Percentiles rank a stretch among this genome's conserved stretches.
These are phyloP conservation scores for Lithohypha guttulata DNA, from an alignment of 2,329 filamentous ascomycete species.

Conservation along the genomic window DNA sequence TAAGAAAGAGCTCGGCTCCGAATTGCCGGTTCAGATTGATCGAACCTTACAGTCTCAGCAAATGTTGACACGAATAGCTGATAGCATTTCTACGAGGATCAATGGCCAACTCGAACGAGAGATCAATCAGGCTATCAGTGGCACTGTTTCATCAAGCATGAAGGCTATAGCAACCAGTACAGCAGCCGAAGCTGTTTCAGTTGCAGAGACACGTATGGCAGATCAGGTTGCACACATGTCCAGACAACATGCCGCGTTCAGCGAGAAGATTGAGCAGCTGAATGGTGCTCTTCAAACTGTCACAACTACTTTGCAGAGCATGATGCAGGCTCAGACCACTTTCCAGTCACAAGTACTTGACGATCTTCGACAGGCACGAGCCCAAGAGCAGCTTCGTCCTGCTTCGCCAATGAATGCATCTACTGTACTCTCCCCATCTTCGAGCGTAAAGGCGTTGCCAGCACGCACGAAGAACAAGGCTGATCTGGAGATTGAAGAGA, in stretches of 20 bases:
- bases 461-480: constrained; percentile 24
- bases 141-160: constrained; percentile 56
- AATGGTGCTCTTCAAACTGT: constrained; percentile 41
- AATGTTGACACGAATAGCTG: constrained; percentile 59
- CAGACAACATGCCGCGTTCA: constrained; percentile 18
- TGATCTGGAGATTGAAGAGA: constrained; percentile 33
- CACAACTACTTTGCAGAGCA: constrained; percentile 42
- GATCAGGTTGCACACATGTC: constrained; percentile 44
- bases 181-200: constrained; percentile 55
- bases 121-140: constrained; percentile 50
- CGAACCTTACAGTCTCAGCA: constrained; percentile 64
- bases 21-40: constrained; percentile 56
- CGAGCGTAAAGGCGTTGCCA: constrained; percentile 18
- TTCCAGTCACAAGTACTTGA: constrained; percentile 33
- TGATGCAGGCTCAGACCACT: constrained; percentile 32
- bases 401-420: constrained; percentile 12
- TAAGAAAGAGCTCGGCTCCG: constrained; percentile 61
- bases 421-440: constrained; percentile 14
- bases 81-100: constrained; percentile 59
- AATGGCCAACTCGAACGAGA: constrained; percentile 59
- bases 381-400: constrained; percentile 10
- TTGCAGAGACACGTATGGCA: constrained; percentile 53
- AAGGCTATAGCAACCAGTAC: constrained; percentile 54
- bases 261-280: constrained; percentile 48
- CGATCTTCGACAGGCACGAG: constrained; percentile 12